These are phyloP conservation scores for Paecilomyces fulvus DNA, from an alignment of 2,329 filamentous ascomycete genomes.

Conservation along the genomic window DNA sequence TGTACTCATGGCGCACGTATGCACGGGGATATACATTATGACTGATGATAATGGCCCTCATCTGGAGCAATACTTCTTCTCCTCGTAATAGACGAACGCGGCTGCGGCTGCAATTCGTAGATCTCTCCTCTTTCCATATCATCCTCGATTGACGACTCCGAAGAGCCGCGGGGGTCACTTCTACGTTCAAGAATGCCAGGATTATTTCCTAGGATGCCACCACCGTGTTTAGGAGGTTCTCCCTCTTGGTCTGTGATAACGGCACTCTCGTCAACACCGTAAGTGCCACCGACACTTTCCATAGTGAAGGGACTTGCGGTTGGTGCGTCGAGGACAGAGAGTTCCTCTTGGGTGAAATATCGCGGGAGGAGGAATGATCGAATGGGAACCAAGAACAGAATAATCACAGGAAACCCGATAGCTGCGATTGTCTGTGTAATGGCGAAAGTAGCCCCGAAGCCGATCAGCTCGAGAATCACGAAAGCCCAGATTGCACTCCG, in stretches of 20 bases:
- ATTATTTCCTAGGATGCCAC: slow-evolving; percentile 7
- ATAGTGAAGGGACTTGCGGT: slow-evolving; percentile 69
- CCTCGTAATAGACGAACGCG: slow-evolving; percentile 1
- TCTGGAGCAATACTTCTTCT: slow-evolving; percentile 3
- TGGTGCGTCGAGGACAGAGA: slow-evolving; percentile 59
- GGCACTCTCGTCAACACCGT: slow-evolving; percentile 35
- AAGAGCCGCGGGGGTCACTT: slow-evolving; percentile 9
- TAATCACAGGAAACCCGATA: slow-evolving; percentile 70
- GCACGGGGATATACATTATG: background rate
- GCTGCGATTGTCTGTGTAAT: slow-evolving; percentile 77
- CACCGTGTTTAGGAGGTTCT: slow-evolving; percentile 1
- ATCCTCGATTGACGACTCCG: slow-evolving; percentile 27
- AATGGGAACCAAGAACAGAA: slow-evolving; percentile 59
- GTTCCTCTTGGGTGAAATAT: slow-evolving; percentile 53
- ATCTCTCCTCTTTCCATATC: slow-evolving; percentile 34
- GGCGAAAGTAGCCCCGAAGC: slow-evolving; percentile 70
- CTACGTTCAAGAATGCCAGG: slow-evolving; percentile 12
- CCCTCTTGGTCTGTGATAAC: background rate
- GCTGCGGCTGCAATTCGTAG: slow-evolving; percentile 18
- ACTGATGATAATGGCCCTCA: background rate
- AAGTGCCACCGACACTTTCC: slow-evolving; percentile 62
- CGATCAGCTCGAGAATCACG: slow-evolving; percentile 58
- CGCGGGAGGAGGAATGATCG: slow-evolving; percentile 56
- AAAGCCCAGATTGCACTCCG: slow-evolving; percentile 62
- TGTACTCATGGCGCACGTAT: background rate